Evolutionary conservation across 495 filamentous ascomycete genomes (phyloP), one percentile per base, ranked within the genome.

Genomic region (Aspergillus incahuasiensis): DNA sequence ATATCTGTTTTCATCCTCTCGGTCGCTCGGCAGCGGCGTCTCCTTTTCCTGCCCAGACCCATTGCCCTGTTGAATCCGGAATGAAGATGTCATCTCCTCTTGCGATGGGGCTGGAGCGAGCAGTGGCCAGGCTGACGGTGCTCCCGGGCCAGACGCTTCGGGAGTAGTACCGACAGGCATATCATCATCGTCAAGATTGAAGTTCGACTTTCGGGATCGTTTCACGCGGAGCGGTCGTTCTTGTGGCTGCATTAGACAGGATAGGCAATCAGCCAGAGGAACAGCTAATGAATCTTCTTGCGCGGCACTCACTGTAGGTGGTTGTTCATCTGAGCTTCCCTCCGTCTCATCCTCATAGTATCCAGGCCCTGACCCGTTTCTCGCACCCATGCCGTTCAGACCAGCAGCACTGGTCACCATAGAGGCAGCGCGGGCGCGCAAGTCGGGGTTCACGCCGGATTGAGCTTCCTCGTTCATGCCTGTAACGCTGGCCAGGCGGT

Each of bases 171-270:
- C 57, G 5, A 61, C 66, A 5, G 60, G 57, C 6, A 68, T 62
- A 19, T 52, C 69, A 9, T 63, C 68, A 20, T 54, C 40, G 8
- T 60, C 63, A 12, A 62, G 43, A 18, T 57, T 51, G 6, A 69
- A 44, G 39, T 70, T 73, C 15, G 69, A 73, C 52, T 80, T 81
- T 32, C 77, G 87, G 30, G 86, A 86, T 44, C 91, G 87, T 78
- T 97, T 97, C 28, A 85, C 84, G 54, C 92, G 88, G 48, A 96
- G 78, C 15, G 92, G 92, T 59, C 94, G 92, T 69, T 96, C 91
- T 73, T 92, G 86, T 15, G 90, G 90, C 90, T 95, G 47, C n/a
- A 51, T 30, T 25, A 32, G 18, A 50, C 34, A 40, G 25, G 20
- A n/a, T 34, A 12, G 48, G 35, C 34, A 40, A 21, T 50, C 48